Percentiles rank a stretch among this genome's conserved stretches.
These are phyloP conservation scores for Glarea lozoyensis DNA, from an alignment of 495 filamentous ascomycete genomes.

Conservation along the genomic window DNA sequence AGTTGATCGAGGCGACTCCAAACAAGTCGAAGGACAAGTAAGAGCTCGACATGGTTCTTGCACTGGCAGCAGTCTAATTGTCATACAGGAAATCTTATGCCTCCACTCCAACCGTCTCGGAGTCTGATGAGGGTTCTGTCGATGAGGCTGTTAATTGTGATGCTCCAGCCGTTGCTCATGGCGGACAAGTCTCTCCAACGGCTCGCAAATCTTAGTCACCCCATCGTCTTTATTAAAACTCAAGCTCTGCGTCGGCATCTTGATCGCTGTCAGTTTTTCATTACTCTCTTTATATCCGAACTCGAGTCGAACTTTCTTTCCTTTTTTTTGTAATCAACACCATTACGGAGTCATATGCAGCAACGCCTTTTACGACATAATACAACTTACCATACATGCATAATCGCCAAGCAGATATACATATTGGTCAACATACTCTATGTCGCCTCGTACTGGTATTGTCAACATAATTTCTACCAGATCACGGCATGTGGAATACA, in stretches of 20 bases:
- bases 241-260: not conserved
- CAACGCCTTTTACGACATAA: constrained; percentile 16
- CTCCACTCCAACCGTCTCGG: constrained; percentile 26
- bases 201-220: constrained; percentile 17
- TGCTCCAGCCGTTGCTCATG: constrained; percentile 36
- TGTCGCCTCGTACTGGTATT: constrained; percentile 15
- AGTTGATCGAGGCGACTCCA: constrained; percentile 10
- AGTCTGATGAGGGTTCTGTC: constrained; percentile 35
- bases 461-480: constrained; percentile 18
- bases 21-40: constrained; percentile 18
- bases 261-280: not conserved
- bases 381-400: constrained; percentile 14
- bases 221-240: not conserved
- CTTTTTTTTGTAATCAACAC: constrained; percentile 5
- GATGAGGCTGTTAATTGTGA: constrained; percentile 40
- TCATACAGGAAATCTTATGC: constrained; percentile 20
- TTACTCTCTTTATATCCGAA: not conserved
- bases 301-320: not conserved
- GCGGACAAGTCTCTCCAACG: constrained; percentile 40
- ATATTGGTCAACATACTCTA: constrained; percentile 15
- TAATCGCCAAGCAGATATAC: constrained; percentile 17
- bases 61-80: too few relatives aligned
- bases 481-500: constrained; percentile 8
- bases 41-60: too few relatives aligned
- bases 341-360: constrained; percentile 5